A percentile compares a stretch with the other conserved stretches of the same genome.
Evolutionary conservation across 768 basidiomycete genomes (phyloP).

Genomic region (Suillus sp.): DNA sequence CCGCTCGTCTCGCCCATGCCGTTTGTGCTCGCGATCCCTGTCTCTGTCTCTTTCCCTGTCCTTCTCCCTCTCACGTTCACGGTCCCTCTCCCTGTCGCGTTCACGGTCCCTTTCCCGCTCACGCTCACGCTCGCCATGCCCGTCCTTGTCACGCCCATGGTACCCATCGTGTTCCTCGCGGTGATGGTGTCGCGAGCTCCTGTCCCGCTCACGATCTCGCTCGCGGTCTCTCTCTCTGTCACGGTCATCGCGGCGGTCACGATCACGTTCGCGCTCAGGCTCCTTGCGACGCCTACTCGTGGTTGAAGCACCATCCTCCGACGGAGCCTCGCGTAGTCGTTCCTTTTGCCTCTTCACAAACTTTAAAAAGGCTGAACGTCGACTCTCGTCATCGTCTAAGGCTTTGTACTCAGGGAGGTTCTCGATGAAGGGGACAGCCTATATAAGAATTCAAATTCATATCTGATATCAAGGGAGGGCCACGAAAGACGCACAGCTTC

Average conservation of each 20-base stretch:
- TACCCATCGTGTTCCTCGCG: slow-evolving; percentile 20
- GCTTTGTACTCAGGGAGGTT: slow-evolving; percentile 86
- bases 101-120: slow-evolving; percentile 46
- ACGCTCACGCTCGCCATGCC: slow-evolving; percentile 39
- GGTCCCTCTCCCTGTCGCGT: slow-evolving; percentile 41
- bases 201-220: slow-evolving; percentile 33
- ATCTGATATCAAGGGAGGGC: not conserved
- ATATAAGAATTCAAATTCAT: slow-evolving; percentile 10
- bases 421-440: slow-evolving; percentile 78
- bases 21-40: slow-evolving; percentile 44
- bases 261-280: slow-evolving; percentile 50
- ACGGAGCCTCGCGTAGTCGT: slow-evolving; percentile 71
- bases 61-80: slow-evolving; percentile 40
- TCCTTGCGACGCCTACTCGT: slow-evolving; percentile 84
- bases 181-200: slow-evolving; percentile 32
- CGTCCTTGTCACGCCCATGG: slow-evolving; percentile 25
- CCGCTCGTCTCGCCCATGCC: slow-evolving; percentile 56
- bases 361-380: slow-evolving; percentile 82
- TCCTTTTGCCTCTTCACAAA: slow-evolving; percentile 93
- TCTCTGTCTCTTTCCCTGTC: slow-evolving; percentile 41
- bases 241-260: slow-evolving; percentile 38
- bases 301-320: slow-evolving; percentile 81
- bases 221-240: slow-evolving; percentile 36
- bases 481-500: slow-evolving; percentile 65
- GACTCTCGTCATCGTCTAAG: slow-evolving; percentile 83